phyloP scores from a whole-genome alignment of 2,329 filamentous ascomycete genomes.

The Fusarium transvaalense region DNA sequence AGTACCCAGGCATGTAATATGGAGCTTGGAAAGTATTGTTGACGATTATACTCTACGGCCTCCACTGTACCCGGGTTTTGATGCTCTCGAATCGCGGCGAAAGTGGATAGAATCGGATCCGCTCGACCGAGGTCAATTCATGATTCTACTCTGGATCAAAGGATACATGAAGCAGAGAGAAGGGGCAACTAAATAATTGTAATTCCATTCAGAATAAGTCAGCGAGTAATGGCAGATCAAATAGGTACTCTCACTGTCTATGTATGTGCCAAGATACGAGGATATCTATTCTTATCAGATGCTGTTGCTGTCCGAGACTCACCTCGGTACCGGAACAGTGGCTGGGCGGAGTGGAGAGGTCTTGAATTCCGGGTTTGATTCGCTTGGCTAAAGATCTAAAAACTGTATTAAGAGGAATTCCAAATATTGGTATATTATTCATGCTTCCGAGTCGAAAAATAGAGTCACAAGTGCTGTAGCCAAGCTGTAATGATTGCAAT shows the following conservation, averaged over 20 bases:
- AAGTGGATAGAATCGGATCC: slow-evolving; percentile 40
- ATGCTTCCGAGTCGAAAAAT: background rate
- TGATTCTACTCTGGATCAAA: slow-evolving; percentile 2
- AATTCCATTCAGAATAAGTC: background rate
- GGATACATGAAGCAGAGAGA: background rate
- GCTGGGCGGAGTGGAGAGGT: slow-evolving; percentile 10
- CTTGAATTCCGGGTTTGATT: slow-evolving; percentile 15
- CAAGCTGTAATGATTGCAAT: background rate
- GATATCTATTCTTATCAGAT: slow-evolving; percentile 24
- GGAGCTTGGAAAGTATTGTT: background rate
- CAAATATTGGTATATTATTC: background rate
- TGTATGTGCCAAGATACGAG: background rate
- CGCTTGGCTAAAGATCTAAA: background rate
- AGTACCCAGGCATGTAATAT: background rate
- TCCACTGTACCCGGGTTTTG: slow-evolving; percentile 29
- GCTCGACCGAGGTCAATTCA: slow-evolving; percentile 30
- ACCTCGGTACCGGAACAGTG: slow-evolving; percentile 30
- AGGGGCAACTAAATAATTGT: fast-evolving
- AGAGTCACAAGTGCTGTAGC: background rate
- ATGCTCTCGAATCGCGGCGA: slow-evolving; percentile 12
- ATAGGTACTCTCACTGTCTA: slow-evolving; percentile 3
- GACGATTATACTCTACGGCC: background rate
- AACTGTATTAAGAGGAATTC: too few species aligned
- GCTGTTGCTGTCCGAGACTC: slow-evolving; percentile 8
- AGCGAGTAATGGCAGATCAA: fast-evolving